Conservation (phyloP, 208 protist species). For the Crithidia expoeki region DNA sequence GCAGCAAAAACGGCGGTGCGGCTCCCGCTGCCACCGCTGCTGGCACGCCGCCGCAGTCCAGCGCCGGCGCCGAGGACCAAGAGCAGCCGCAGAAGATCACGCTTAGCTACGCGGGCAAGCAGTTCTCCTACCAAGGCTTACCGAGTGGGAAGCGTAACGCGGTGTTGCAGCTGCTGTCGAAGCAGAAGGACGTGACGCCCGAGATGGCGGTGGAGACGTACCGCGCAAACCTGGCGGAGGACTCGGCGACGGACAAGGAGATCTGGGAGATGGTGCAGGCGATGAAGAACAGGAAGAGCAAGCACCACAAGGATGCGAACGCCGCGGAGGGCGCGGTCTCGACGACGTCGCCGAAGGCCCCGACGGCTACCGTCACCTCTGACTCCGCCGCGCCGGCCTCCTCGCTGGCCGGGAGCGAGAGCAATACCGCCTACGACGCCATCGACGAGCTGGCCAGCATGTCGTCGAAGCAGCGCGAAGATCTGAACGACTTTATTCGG, state of each 20-base stretch:
- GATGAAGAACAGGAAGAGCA: constrained; percentile 33
- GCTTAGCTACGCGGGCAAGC: constrained; percentile 62
- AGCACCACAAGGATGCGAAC: constrained; percentile 28
- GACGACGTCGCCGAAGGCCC: constrained; percentile 8
- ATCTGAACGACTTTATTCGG: constrained; percentile 78
- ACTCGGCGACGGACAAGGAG: constrained; percentile 48
- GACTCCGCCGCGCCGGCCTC: constrained; percentile 1
- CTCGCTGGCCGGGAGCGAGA: constrained; percentile 3
- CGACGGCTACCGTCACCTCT: not conserved
- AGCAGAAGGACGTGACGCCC: constrained; percentile 59
- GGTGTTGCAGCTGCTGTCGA: constrained; percentile 72
- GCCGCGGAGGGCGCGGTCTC: not conserved
- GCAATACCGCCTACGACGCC: constrained; percentile 26
- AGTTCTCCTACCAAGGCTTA: constrained; percentile 78
- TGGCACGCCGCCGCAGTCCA: not conserved
- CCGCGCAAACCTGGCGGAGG: constrained; percentile 64
- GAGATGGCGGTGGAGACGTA: constrained; percentile 66
- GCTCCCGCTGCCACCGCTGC: not conserved
- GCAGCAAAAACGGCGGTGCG: not conserved
- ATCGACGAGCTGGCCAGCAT: constrained; percentile 60
- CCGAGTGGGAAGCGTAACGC: constrained; percentile 67
- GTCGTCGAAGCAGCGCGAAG: constrained; percentile 64
- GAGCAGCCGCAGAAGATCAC: constrained; percentile 72
- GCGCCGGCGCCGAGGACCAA: constrained; percentile 26
- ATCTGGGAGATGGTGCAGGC: constrained; percentile 59